These are phyloP conservation scores for Ganoderma meredithae DNA, from an alignment of 1,284 basidiomycete species.

Conservation along the genomic window DNA sequence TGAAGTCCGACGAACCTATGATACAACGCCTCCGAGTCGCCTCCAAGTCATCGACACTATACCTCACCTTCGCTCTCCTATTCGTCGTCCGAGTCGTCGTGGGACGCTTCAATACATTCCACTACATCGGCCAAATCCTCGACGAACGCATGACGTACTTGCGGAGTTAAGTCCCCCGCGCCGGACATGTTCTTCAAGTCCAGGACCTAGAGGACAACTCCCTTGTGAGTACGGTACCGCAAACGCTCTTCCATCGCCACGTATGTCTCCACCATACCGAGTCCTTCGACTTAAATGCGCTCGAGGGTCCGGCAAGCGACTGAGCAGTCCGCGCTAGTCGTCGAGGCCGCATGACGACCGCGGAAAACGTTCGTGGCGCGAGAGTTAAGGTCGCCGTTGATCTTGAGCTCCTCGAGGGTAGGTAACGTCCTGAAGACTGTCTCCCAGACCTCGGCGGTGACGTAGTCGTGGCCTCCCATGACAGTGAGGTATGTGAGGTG, in stretches of 20 bases:
- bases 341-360: background rate
- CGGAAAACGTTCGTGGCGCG: background rate
- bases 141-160: background rate
- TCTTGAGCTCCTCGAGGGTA: background rate
- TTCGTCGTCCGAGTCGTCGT: background rate
- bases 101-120: background rate
- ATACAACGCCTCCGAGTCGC: no score
- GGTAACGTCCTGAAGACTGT: background rate
- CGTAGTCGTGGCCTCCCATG: background rate
- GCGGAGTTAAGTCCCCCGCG: background rate
- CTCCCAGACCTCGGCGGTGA: background rate
- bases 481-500: background rate
- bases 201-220: background rate
- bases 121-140: background rate
- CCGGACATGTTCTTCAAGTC: background rate
- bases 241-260: background rate
- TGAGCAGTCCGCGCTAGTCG: background rate
- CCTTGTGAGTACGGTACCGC: background rate
- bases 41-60: no score
- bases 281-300: background rate
- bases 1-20: no score
- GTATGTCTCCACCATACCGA: background rate
- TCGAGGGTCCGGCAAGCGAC: background rate
- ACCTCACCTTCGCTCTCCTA: background rate
- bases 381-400: background rate